Percentiles rank a stretch among this genome's conserved stretches.
Evolutionary conservation across 352 stramenopile genomes (phyloP).

Genomic region (Globisporangium viniferum): DNA sequence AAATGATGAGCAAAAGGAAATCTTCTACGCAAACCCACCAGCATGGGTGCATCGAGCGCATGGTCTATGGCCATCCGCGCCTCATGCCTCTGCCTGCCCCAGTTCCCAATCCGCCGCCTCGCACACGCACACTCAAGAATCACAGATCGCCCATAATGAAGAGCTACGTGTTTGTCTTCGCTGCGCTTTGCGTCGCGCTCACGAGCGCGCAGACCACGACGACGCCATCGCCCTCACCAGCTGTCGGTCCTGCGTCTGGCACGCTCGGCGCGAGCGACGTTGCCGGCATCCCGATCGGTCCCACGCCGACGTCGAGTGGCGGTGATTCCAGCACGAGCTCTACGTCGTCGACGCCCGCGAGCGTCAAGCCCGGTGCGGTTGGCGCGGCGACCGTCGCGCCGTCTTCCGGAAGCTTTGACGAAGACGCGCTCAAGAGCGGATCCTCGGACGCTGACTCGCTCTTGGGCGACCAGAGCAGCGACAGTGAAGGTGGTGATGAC

Average conservation of each 20-base stretch:
- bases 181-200: constrained; percentile 1
- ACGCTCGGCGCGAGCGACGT: constrained; percentile 18
- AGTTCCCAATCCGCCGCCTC: constrained; percentile 2
- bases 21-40: not conserved
- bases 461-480: constrained; percentile 15
- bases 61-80: not conserved
- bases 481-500: not conserved
- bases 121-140: no score
- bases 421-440: not conserved
- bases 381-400: not conserved
- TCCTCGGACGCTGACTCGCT: not conserved
- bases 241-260: constrained; percentile 3
- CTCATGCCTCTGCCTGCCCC: not conserved
- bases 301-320: constrained; percentile 14
- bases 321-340: constrained; percentile 8
- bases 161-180: constrained; percentile 7
- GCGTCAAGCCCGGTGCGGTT: constrained; percentile 14
- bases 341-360: not conserved
- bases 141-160: constrained; percentile 6
- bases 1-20: not conserved
- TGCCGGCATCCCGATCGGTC: constrained; percentile 17
- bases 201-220: constrained; percentile 9
- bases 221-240: constrained; percentile 9
- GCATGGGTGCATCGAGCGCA: not conserved
- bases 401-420: not conserved